phyloP scores from a whole-genome alignment of 2,329 filamentous ascomycete species.

The Stagonosporopsis vannaccii region DNA sequence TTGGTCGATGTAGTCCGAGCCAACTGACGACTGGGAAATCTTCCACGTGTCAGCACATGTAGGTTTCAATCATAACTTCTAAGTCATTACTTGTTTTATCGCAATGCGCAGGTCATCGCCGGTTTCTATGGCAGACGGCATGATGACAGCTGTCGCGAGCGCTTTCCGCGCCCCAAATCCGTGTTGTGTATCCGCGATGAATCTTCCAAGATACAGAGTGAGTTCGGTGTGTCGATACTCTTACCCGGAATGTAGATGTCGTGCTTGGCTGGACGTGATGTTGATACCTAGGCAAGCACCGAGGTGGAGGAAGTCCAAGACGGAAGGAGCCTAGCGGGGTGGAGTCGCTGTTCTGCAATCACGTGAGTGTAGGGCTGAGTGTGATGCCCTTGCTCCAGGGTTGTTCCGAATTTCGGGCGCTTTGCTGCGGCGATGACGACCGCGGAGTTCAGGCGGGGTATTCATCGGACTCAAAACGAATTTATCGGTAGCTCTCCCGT shows the following conservation, averaged over 20 bases:
- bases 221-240: not conserved
- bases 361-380: conserved; percentile 12
- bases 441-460: conserved; percentile 31
- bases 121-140: conserved; percentile 51
- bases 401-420: conserved; percentile 9
- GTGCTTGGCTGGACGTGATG: conserved; percentile 14
- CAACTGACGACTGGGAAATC: conserved; percentile 92
- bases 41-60: conserved; percentile 51
- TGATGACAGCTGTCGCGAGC: conserved; percentile 28
- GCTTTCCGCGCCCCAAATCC: conserved; percentile 3
- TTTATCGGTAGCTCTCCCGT: conserved; percentile 16
- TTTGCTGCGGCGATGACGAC: conserved; percentile 41
- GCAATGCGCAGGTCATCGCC: conserved; percentile 58
- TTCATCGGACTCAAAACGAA: conserved; percentile 39
- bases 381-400: conserved; percentile 9
- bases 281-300: conserved; percentile 23
- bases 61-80: not conserved
- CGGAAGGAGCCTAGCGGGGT: not conserved
- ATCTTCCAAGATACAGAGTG: not conserved
- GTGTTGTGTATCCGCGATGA: not conserved
- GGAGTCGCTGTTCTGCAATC: not conserved
- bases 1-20: conserved; percentile 94
- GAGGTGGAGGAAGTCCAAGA: conserved; percentile 4
- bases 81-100: conserved; percentile 57
- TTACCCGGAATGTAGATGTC: conserved; percentile 16